Percentiles rank a stretch among this genome's conserved stretches.
phyloP scores from a whole-genome alignment of 225 moss, liverwort and hornwort genomes.

The Polytrichum commune region DNA sequence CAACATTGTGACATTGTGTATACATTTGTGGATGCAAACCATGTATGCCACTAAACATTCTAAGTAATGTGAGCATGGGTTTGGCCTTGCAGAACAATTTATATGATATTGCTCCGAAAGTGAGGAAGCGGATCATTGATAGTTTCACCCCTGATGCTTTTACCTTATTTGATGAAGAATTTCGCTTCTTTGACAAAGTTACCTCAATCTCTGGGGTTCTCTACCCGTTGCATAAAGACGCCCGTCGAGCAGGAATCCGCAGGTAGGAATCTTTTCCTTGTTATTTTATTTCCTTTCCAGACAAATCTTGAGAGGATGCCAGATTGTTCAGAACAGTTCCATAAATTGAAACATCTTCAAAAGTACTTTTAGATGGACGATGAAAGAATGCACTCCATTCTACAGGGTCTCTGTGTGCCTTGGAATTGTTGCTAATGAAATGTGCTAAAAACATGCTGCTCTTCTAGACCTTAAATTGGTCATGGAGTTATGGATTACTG shows the following conservation, averaged over 20 bases:
- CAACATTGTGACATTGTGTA: no score
- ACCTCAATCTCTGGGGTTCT: constrained; percentile 83
- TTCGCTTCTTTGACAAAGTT: constrained; percentile 81
- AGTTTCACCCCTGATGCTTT: constrained; percentile 69
- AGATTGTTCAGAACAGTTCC: not conserved
- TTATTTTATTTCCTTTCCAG: not conserved
- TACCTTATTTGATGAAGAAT: constrained; percentile 62
- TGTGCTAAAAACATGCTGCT: no score
- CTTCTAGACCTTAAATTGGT: no score
- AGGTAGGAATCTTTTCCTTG: constrained; percentile 35
- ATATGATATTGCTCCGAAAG: constrained; percentile 71
- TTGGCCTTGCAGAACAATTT: constrained; percentile 46
- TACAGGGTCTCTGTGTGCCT: no score
- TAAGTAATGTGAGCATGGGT: not conserved
- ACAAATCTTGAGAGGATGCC: constrained; percentile 4
- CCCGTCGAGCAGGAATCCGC: constrained; percentile 69
- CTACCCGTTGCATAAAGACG: constrained; percentile 73
- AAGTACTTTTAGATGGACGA: no score
- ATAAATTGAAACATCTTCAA: no score
- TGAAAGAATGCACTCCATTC: no score
- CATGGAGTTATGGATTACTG: no score
- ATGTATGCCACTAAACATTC: no score
- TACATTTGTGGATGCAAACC: no score
- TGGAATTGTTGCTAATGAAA: no score
- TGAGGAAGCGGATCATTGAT: constrained; percentile 68